phyloP scores from a whole-genome alignment of 225 moss, liverwort and hornwort species.

The Sphagnum contortum region DNA sequence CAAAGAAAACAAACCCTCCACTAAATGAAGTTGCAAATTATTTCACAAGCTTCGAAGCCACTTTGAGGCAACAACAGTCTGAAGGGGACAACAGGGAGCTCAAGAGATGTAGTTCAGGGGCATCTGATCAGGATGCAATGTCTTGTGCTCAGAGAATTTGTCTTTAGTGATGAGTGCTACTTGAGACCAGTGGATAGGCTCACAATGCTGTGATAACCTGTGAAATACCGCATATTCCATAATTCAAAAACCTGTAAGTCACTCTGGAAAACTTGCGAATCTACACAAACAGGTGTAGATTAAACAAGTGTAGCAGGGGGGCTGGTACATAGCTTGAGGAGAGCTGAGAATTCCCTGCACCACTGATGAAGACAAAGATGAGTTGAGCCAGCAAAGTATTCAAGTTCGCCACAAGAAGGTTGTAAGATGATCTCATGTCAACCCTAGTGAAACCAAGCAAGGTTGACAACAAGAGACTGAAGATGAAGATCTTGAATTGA shows the following conservation, averaged over 20 bases:
- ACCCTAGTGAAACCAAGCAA: conserved; percentile 47
- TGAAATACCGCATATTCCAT: conserved; percentile 46
- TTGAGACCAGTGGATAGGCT: conserved; percentile 61
- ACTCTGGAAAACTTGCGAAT: too few species aligned
- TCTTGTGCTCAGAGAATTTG: conserved; percentile 19
- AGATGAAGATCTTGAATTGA: conserved; percentile 57
- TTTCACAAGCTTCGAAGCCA: too few species aligned
- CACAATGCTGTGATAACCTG: conserved; percentile 58
- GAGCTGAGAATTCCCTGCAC: conserved; percentile 30
- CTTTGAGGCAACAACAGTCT: too few species aligned
- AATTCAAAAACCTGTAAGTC: too few species aligned
- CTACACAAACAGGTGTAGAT: too few species aligned
- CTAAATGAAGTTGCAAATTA: too few species aligned
- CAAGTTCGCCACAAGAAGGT: conserved; percentile 49
- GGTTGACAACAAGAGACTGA: conserved; percentile 61
- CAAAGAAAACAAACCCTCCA: too few species aligned
- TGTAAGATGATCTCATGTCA: conserved; percentile 57
- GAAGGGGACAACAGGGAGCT: too few species aligned
- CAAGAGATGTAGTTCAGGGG: conserved; percentile 17
- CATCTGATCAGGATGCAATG: conserved; percentile 9
- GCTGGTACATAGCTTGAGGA: background rate
- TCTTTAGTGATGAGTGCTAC: conserved; percentile 41
- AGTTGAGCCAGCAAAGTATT: conserved; percentile 69
- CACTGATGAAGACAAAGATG: conserved; percentile 57
- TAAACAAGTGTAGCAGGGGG: background rate